Evolutionary conservation across 352 stramenopile species (phyloP).

Genomic region (Aphanomyces invadans): DNA sequence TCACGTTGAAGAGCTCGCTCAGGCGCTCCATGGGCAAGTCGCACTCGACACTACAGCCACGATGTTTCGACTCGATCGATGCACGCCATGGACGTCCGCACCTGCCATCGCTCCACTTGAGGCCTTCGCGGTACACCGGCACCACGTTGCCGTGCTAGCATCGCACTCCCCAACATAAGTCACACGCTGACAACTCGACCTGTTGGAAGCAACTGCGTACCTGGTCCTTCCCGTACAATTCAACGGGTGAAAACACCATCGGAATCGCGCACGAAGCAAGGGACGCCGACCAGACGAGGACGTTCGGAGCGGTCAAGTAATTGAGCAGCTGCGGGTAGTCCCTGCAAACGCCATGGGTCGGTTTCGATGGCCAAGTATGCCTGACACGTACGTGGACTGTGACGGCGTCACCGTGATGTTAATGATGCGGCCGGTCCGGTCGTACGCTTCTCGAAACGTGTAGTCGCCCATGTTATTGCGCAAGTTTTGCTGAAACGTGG

Average conservation of each 20-base stretch:
- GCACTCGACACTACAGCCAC: slow-evolving; percentile 64
- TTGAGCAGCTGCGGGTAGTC: slow-evolving; percentile 97
- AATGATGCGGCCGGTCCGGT: slow-evolving; percentile 96
- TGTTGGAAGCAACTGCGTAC: slow-evolving; percentile 2
- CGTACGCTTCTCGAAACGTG: slow-evolving; percentile 97
- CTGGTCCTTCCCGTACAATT: slow-evolving; percentile 92
- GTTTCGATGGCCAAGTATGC: too few species aligned
- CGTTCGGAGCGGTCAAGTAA: slow-evolving; percentile 97
- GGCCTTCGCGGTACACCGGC: slow-evolving; percentile 65
- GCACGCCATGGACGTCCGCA: not conserved
- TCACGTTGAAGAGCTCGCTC: slow-evolving; percentile 98
- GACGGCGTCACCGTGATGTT: slow-evolving; percentile 97
- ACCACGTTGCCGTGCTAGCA: slow-evolving; percentile 58
- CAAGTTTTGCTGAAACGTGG: slow-evolving; percentile 34
- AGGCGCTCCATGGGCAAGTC: slow-evolving; percentile 96
- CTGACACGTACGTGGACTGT: slow-evolving; percentile 51
- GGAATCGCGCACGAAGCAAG: slow-evolving; percentile 94
- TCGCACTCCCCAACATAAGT: not conserved
- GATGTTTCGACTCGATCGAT: not conserved
- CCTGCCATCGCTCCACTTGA: slow-evolving; percentile 92
- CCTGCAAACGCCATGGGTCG: slow-evolving; percentile 26
- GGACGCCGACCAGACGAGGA: slow-evolving; percentile 96
- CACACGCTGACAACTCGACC: too few species aligned
- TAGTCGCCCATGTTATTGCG: slow-evolving; percentile 93
- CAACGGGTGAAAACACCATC: slow-evolving; percentile 90